Evolutionary conservation across 139 green algal species (phyloP).

Genomic region (Asterochloris erici): DNA sequence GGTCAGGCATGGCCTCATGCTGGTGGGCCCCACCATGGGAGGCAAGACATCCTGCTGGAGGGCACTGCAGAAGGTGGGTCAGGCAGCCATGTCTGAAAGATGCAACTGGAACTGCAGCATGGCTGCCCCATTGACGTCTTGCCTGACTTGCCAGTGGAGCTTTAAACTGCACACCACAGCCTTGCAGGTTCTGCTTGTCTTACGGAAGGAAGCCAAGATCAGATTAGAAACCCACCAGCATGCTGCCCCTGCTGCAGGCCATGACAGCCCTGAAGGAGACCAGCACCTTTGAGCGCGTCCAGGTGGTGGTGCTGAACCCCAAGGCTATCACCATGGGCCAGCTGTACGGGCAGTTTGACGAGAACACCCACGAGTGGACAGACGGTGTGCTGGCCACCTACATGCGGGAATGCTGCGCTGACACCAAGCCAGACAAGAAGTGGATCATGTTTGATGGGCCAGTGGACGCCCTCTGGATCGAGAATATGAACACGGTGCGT

Average conservation of each 20-base stretch:
- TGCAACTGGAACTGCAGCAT: no score
- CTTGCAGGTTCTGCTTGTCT: neutral
- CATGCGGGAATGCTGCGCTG: conserved; percentile 63
- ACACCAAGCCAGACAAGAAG: conserved; percentile 64
- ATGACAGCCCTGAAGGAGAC: conserved; percentile 37
- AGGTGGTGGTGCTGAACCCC: conserved; percentile 59
- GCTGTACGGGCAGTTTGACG: conserved; percentile 87
- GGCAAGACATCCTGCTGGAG: conserved; percentile 73
- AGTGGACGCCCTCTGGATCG: conserved; percentile 22
- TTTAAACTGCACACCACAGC: conserved; percentile 6
- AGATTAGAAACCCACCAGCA: neutral
- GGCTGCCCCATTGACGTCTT: no score
- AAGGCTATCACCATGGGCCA: conserved; percentile 90
- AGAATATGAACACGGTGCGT: conserved; percentile 23
- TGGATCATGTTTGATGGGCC: conserved; percentile 71
- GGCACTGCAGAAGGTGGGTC: conserved; percentile 24
- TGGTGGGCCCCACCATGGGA: conserved; percentile 76
- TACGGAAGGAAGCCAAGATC: neutral
- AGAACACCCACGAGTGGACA: conserved; percentile 82
- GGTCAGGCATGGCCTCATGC: conserved; percentile 83
- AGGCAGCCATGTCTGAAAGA: neutral
- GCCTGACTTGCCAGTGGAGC: neutral
- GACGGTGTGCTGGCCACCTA: conserved; percentile 74
- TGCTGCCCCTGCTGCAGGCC: conserved; percentile 12
- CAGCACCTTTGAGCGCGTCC: conserved; percentile 26